phyloP scores from a whole-genome alignment of 352 stramenopile species.

The Phytophthora sansomeana region DNA sequence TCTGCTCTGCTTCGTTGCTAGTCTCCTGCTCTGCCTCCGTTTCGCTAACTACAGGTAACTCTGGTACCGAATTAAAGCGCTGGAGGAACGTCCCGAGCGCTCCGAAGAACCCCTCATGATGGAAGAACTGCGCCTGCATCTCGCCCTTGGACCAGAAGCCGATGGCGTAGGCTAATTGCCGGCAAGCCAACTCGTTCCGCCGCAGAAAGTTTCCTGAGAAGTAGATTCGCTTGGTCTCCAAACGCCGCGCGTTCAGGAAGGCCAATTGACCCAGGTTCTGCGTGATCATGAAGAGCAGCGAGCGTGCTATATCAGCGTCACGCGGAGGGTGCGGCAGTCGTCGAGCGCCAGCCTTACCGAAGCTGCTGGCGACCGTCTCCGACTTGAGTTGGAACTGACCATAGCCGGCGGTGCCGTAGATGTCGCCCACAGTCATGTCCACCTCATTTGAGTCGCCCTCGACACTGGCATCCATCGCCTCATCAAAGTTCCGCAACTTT shows the following conservation, averaged over 20 bases:
- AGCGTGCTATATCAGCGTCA: conserved; percentile 94
- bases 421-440: conserved; percentile 98
- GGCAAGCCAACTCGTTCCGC: conserved; percentile 94
- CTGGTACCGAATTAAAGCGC: conserved; percentile 24
- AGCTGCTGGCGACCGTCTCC: conserved; percentile 95
- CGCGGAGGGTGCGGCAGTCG: conserved; percentile 46
- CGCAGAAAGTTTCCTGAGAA: conserved; percentile 98
- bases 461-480: conserved; percentile 79
- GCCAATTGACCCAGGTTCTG: conserved; percentile 97
- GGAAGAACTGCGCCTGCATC: conserved; percentile 93
- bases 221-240: conserved; percentile 94
- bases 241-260: conserved; percentile 96
- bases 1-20: conserved; percentile 17
- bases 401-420: conserved; percentile 95
- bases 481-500: conserved; percentile 81
- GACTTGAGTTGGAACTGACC: conserved; percentile 89
- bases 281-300: conserved; percentile 98
- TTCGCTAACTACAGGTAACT: conserved; percentile 25
- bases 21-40: conserved; percentile 15
- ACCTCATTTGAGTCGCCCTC: conserved; percentile 78
- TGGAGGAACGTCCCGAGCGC: conserved; percentile 95
- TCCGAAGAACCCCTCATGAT: conserved; percentile 98
- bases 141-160: conserved; percentile 96
- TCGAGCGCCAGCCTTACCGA: conserved; percentile 92
- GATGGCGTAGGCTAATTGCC: conserved; percentile 93